Evolutionary conservation across 805 yeast genomes (phyloP).

Genomic region (Saturnispora sekii): DNA sequence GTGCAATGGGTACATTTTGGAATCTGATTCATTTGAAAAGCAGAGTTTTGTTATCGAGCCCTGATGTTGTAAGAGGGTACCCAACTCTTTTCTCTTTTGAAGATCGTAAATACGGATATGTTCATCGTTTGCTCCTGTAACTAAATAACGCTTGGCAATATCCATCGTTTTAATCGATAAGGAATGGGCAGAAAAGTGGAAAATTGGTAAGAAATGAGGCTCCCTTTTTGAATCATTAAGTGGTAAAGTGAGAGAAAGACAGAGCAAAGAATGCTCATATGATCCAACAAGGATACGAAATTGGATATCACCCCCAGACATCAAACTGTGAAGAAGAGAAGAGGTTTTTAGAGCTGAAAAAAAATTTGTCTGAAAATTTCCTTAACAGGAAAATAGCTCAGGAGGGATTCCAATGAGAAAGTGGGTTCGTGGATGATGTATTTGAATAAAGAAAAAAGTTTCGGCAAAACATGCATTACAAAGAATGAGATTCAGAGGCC

Average conservation of each 20-base stretch:
- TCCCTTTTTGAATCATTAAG: conserved; percentile 22
- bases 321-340: neutral
- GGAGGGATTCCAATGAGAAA: too few species aligned
- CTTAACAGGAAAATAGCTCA: too few species aligned
- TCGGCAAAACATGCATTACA: too few species aligned
- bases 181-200: conserved; percentile 93
- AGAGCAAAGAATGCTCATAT: conserved; percentile 84
- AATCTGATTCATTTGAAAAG: conserved; percentile 45
- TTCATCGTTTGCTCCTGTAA: conserved; percentile 93
- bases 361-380: too few species aligned
- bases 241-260: conserved; percentile 66
- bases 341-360: too few species aligned
- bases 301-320: conserved; percentile 22
- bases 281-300: conserved; percentile 90
- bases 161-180: conserved; percentile 81
- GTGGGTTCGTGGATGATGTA: too few species aligned
- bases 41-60: conserved; percentile 76
- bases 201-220: conserved; percentile 81
- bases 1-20: conserved; percentile 16
- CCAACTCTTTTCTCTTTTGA: conserved; percentile 88
- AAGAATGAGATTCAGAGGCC: too few species aligned
- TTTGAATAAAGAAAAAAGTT: too few species aligned
- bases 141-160: conserved; percentile 72
- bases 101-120: conserved; percentile 90
- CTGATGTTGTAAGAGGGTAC: conserved; percentile 76